Evolutionary conservation across 306 rosid genomes (phyloP).

Genomic region (Quercus agrifolia): DNA sequence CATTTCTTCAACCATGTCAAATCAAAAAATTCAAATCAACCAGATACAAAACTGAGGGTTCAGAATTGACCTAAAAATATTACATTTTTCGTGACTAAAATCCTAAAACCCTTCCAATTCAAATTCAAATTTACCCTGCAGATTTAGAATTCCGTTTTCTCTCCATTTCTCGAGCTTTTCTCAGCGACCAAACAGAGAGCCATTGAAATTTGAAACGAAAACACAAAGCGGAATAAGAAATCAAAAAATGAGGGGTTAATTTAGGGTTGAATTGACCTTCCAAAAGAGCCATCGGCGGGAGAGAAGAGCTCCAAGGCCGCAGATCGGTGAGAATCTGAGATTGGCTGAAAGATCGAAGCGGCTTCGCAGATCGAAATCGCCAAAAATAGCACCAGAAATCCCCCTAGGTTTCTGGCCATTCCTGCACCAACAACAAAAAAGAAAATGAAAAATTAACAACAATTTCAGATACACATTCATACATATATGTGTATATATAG

Average conservation of each 20-base stretch:
- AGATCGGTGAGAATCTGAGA: conserved; percentile 80
- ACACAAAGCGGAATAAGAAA: background rate
- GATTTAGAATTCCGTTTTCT: background rate
- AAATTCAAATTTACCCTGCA: background rate
- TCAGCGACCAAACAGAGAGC: background rate
- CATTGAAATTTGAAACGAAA: background rate
- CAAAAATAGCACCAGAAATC: conserved; percentile 51
- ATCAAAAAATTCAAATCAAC: background rate
- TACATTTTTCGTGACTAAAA: background rate
- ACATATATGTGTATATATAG: too few species aligned
- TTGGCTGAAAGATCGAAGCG: conserved; percentile 48
- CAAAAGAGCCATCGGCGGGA: conserved; percentile 44
- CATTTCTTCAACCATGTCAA: background rate
- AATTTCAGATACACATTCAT: conserved; percentile 5
- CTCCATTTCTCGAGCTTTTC: background rate
- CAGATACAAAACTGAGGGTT: background rate
- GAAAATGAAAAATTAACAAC: background rate
- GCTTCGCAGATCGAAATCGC: conserved; percentile 55
- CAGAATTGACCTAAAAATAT: background rate
- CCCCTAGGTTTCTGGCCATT: conserved; percentile 66
- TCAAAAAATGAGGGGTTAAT: background rate
- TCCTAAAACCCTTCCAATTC: background rate
- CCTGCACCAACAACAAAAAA: conserved; percentile 36
- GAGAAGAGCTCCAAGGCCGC: conserved; percentile 68
- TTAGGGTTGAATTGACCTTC: conserved; percentile 44